Evolutionary conservation across 2,329 filamentous ascomycete species (phyloP), one percentile per base, ranked within the genome.

Genomic region (Penicillium sp.): DNA sequence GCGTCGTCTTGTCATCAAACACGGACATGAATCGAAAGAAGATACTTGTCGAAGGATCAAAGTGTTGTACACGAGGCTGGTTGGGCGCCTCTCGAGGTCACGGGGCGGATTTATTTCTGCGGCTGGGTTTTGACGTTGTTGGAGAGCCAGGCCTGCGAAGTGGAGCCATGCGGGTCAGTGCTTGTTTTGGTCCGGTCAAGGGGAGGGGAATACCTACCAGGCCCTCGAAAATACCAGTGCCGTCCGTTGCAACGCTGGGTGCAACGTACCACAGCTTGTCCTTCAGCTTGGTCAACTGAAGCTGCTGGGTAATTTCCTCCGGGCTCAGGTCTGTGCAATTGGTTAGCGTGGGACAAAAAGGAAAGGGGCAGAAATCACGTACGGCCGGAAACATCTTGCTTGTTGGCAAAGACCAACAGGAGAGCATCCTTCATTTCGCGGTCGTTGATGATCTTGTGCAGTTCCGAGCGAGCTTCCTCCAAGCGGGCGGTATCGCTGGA

Each of bases 381-480:
- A 89, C 90, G 85, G 69, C 90, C 89, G 53, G 83, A 80, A 64
- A 97, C 79, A 84, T 99, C 94, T 78, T 97, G 94, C 84, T 99
- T 99, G 81, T 99, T 99, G 69, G 94, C 94, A 74, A 99, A 97
- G 38, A 99, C 92, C 55, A 97, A 78, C 64, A 99, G 79, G 64
- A 97, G 80, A 56, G 91, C 92, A 70, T 97, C 92, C 78, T 94
- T 92, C 85, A 97, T 92, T 81, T 99, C 94, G 60, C 92, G 87
- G 73, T 97, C 94, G 75, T 95, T 94, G 77, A 97, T 90, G 76
- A 97, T 97, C 69, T 92, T 89, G 78, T 96, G 91, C 61, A 99
- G 81, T 75, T 99, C 94, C 72, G 90, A 89, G 65, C 87, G 84
- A 50, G 94, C 94, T 78, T 97, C 94, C 51, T 94, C 90, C 74